Base-by-base conservation (phyloP, 352 stramenopile genomes). In the Blastocystis sp. region DNA sequence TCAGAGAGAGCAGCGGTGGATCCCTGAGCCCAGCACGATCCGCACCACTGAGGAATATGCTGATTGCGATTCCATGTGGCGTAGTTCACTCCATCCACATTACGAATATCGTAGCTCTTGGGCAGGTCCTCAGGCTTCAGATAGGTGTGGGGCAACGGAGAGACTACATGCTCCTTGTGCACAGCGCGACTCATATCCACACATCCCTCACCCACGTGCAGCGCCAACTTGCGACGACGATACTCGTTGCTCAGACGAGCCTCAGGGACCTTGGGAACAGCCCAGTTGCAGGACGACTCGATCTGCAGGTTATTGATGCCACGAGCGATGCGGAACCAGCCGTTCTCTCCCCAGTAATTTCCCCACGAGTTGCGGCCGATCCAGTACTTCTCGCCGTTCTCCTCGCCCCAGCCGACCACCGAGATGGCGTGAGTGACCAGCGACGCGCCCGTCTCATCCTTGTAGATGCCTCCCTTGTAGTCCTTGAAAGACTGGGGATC, bases 31-130 rank as follows among this genome's bases (percentile, higher is more conserved):
- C 94, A 97, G 92, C 94, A 97, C 59, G 93, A 96, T 23, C 94
- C 94, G 73, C 94, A 96, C 91, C 96, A 96, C 90, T 94, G 91
- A 29, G 96, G 96, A 77, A 98, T 97, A 91, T 99, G 97, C 91
- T 99, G 97, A 92, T 99, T 99, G 89, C 98, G 95, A 90, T 96
- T 95, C 92, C 95, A 97, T n/a, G 96, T 98, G 23, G 98, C 93
- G 90, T 95, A 98, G 91, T 94, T 96, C 87, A 93, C 94, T 63
- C 96, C 96, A 88, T 97, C 92, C 0, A 98, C 91, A 89, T 98
- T 94, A 64, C 94, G 93, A 95, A 96, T 98, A 91, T 96, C 94
- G 92, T 97, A 98, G 11, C 76, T 89, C 82, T 96, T 94, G 1
- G 97, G 97, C 8, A 98, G 89, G 26, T 96, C 92, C 5, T 91